phyloP scores from a whole-genome alignment of 495 filamentous ascomycete species.

The Eremomyces bilateralis region DNA sequence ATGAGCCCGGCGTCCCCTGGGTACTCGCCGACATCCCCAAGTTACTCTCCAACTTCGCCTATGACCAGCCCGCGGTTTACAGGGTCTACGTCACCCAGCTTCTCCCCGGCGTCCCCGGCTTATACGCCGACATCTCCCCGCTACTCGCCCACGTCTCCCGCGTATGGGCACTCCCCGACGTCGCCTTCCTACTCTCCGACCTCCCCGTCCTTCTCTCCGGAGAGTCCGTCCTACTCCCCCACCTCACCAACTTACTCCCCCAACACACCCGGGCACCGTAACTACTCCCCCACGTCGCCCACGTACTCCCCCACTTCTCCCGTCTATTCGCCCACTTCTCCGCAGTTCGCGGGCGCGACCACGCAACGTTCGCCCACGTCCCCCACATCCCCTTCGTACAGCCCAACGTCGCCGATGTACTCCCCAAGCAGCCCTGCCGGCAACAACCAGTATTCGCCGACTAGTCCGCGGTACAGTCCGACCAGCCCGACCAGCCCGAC shows the following conservation, averaged over 20 bases:
- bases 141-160: constrained; percentile 37
- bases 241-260: constrained; percentile 27
- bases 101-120: constrained; percentile 19
- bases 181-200: constrained; percentile 37
- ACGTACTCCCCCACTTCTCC: constrained; percentile 39
- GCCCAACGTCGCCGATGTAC: constrained; percentile 34
- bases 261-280: constrained; percentile 58
- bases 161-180: constrained; percentile 26
- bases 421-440: constrained; percentile 27
- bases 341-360: constrained; percentile 28
- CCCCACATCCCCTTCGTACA: constrained; percentile 42
- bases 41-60: constrained; percentile 48
- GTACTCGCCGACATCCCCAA: constrained; percentile 48
- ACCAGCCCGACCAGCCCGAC: constrained; percentile 62
- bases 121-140: constrained; percentile 23
- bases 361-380: constrained; percentile 29
- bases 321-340: constrained; percentile 54
- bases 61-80: constrained; percentile 14
- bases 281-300: constrained; percentile 41
- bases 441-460: constrained; percentile 27
- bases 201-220: constrained; percentile 41
- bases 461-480: constrained; percentile 38
- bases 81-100: constrained; percentile 14
- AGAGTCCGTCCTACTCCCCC: constrained; percentile 16
- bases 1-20: constrained; percentile 63